Evolutionary conservation across 495 filamentous ascomycete genomes (phyloP).

Genomic region (Neurospora sp.): DNA sequence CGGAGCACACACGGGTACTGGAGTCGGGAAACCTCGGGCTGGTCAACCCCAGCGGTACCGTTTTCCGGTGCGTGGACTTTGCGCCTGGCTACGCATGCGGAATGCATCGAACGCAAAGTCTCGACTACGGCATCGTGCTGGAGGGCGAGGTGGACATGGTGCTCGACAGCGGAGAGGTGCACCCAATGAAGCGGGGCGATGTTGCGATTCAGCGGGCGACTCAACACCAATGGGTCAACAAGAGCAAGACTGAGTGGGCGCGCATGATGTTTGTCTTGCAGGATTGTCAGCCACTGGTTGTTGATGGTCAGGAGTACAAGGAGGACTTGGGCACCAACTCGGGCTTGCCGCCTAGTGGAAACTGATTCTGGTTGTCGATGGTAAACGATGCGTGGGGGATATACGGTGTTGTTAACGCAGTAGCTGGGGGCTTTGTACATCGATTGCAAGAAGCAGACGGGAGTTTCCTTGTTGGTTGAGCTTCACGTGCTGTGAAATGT

Average conservation of each 20-base stretch:
- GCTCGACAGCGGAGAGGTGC: slow-evolving; percentile 49
- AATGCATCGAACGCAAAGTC: slow-evolving; percentile 62
- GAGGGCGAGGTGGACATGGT: slow-evolving; percentile 59
- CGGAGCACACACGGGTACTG: slow-evolving; percentile 23
- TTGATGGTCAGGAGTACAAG: slow-evolving; percentile 31
- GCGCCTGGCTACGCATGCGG: slow-evolving; percentile 40
- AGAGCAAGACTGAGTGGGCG: slow-evolving; percentile 41
- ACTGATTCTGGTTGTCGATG: slow-evolving; percentile 2
- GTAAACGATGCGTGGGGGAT: not conserved
- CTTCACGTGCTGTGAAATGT: not conserved
- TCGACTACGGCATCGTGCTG: slow-evolving; percentile 72
- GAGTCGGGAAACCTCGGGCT: slow-evolving; percentile 32
- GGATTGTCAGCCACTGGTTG: slow-evolving; percentile 32
- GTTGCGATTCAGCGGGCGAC: slow-evolving; percentile 55
- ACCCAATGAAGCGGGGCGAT: slow-evolving; percentile 50
- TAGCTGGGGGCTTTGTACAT: not conserved
- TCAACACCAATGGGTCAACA: slow-evolving; percentile 60
- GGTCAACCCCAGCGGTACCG: slow-evolving; percentile 40
- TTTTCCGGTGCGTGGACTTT: slow-evolving; percentile 53
- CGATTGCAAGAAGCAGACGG: not conserved
- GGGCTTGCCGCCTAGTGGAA: slow-evolving; percentile 29
- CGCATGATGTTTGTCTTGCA: slow-evolving; percentile 51
- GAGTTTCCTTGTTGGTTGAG: not conserved
- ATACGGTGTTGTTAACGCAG: not conserved
- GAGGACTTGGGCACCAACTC: slow-evolving; percentile 33